A percentile compares a stretch with the other conserved stretches of the same genome.
phyloP scores from a whole-genome alignment of 2,329 filamentous ascomycete species.

The Metarhizium guizhouense region DNA sequence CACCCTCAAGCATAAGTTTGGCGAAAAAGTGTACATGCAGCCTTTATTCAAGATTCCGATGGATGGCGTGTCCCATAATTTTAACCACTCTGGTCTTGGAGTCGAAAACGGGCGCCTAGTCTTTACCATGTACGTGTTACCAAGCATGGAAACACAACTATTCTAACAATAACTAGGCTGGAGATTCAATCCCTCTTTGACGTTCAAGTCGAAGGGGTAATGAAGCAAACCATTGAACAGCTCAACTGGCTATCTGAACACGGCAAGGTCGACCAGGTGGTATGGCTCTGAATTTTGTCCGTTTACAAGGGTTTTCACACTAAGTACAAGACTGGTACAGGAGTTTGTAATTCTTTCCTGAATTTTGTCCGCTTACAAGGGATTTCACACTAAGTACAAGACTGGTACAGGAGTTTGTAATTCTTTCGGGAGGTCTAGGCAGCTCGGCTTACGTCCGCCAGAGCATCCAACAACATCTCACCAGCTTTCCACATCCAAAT shows the following conservation, averaged over 20 bases:
- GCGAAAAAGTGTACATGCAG: constrained; percentile 32
- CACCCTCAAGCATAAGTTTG: constrained; percentile 33
- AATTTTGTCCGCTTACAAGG: too few species aligned
- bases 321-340: constrained; percentile 12
- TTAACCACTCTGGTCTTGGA: constrained; percentile 25
- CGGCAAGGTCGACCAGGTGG: constrained; percentile 24
- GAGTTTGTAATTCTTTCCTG: too few species aligned
- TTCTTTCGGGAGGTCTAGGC: constrained; percentile 36
- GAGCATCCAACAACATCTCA: constrained; percentile 28
- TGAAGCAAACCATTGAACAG: constrained; percentile 28
- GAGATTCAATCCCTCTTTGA: constrained; percentile 36
- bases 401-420: constrained; percentile 16
- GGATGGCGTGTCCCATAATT: constrained; percentile 32
- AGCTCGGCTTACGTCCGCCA: constrained; percentile 38
- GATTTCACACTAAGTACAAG: too few species aligned
- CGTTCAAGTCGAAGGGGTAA: constrained; percentile 29
- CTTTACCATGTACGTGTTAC: constrained; percentile 25
- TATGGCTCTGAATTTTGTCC: constrained; percentile 11
- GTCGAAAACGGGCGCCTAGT: constrained; percentile 32
- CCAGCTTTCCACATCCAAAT: constrained; percentile 23
- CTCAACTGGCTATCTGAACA: constrained; percentile 26
- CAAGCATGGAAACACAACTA: too few species aligned
- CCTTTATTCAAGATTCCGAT: constrained; percentile 31
- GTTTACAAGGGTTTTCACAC: neutral
- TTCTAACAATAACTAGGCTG: constrained; percentile 16